Base-by-base conservation (phyloP, 192 early-diverging fungal genomes). In the Coemansia sp. region DNA sequence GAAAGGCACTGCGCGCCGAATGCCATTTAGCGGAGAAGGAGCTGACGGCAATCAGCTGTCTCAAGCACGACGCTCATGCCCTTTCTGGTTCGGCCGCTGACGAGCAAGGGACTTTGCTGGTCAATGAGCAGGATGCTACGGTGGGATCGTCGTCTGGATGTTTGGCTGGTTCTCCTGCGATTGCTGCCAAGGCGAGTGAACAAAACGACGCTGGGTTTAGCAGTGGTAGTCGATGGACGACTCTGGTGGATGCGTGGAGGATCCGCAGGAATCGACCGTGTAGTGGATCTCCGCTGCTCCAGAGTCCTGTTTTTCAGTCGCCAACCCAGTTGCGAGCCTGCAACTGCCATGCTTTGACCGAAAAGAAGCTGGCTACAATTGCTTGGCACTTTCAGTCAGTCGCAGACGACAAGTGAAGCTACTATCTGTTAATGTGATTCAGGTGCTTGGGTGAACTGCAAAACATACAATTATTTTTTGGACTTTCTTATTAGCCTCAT, bases 21-120 rank as follows among this genome's bases (percentile, higher is more conserved):
- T 76, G 74, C 53, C 50, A 55, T 26, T 52, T 66, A 61, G 67
- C 74, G 1, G 74, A 76, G 26, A 70, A 70, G 21, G 74, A 76
- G 28, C 61, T 76, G 53, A 69, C 64, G 5, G 35, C 65, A 2
- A 70, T 76, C 3, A 69, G 70, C 26, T 58, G 67, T 8, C 38
- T 16, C 35, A 70, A 66, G 34, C 25, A 48, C 20, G 68, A 69
- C 13, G 70, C 70, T n/a, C 63, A 67, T 38, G 67, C 60, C 25
- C 63, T 69, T 39, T 68, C 68, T 4, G 61, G 64, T 52, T 43
- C 70, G 9, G 60, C 21, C 2, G 16, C 42, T 20, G 37, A 25
- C 28, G 50, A 59, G 13, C 31, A 48, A 38, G 37, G 31, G 31
- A 1, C 31, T 3, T 31, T 4, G 31, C 31, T 31, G 31, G 41